A percentile compares a stretch with the other conserved stretches of the same genome.
Evolutionary conservation across 306 rosid species (phyloP).

Genomic region (Vachellia collinsii): DNA sequence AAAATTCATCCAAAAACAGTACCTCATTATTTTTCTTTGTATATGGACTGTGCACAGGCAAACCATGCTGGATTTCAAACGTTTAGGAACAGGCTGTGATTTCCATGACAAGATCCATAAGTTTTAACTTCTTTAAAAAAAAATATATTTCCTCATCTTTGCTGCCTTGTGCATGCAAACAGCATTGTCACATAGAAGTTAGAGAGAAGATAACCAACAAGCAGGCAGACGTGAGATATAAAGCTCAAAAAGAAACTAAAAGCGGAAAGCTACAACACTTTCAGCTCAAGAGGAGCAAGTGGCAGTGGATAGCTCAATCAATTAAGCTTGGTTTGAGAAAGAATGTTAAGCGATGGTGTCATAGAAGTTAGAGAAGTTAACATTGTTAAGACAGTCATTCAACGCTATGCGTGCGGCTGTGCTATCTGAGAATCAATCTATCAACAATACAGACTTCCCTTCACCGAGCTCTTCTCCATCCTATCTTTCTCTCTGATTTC

Average conservation of each 20-base stretch:
- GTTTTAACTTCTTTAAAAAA: background rate
- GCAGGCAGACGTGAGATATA: background rate
- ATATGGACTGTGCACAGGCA: background rate
- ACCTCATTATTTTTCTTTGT: background rate
- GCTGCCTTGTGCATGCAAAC: background rate
- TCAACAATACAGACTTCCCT: background rate
- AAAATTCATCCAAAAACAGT: background rate
- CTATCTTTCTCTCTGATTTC: background rate
- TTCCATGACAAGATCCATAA: background rate
- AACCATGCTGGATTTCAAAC: slow-evolving; percentile 16
- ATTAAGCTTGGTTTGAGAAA: background rate
- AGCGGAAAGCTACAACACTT: background rate
- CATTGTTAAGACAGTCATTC: background rate
- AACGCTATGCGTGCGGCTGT: background rate
- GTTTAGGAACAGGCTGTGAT: slow-evolving; percentile 4
- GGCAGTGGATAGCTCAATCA: background rate
- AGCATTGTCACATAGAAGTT: too few species aligned
- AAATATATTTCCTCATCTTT: slow-evolving; percentile 6
- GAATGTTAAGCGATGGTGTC: background rate
- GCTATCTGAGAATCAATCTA: background rate
- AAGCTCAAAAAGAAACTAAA: background rate
- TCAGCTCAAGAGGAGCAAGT: background rate
- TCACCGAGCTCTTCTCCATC: background rate
- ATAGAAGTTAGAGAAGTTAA: background rate
- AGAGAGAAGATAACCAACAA: too few species aligned